Base-by-base conservation (phyloP, 257 asterid genomes). In the Cordia subcordata region DNA sequence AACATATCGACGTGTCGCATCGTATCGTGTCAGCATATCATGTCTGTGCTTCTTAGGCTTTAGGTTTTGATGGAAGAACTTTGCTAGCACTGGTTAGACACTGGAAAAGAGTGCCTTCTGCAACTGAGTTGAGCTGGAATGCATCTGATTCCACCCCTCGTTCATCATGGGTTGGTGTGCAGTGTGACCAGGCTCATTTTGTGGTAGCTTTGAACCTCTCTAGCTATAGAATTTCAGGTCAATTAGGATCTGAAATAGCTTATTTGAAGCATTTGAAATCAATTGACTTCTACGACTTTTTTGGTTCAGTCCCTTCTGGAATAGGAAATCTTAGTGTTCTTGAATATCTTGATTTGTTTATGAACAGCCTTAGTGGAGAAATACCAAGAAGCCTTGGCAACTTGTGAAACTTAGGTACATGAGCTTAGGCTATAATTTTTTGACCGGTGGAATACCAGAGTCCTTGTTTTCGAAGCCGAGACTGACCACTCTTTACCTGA, bases 121-220 rank as follows among this genome's bases (percentile, higher is more conserved):
- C 72, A 62, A 62, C 84, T 47, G 69, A 65, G 51, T 49, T 16
- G 57, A 82, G 74, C 79, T 91, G 98, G 96, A 87, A 85, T 79
- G 83, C 82, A 68, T 91, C 96, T 53, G 73, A 75, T 75, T 35
- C 90, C 71, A 78, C 82, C 40, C 95, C 95, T 40, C 87, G 98
- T 68, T 83, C 87, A n/a, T n/a, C n/a, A 1, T 90, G 98, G 98
- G 8, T 57, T 47, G 95, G 98, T 3, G 86, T 91, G 4, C 69
- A 58, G n/a, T 91, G 98, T 61, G 76, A 70, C 69, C 62, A 33
- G 44, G 40, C 57, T 55, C 39, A 60, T 14, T 17, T 53, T 50
- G 82, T 91, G 50, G 61, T 53, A 47, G 72, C 53, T 32, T 57
- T 91, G 66, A 74, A 79, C 70, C 75, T 91, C 45, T 71, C 85